A percentile compares a stretch with the other conserved stretches of the same genome.
phyloP scores from a whole-genome alignment of 148 eudicot species.

The Chenopodium berlandieri region DNA sequence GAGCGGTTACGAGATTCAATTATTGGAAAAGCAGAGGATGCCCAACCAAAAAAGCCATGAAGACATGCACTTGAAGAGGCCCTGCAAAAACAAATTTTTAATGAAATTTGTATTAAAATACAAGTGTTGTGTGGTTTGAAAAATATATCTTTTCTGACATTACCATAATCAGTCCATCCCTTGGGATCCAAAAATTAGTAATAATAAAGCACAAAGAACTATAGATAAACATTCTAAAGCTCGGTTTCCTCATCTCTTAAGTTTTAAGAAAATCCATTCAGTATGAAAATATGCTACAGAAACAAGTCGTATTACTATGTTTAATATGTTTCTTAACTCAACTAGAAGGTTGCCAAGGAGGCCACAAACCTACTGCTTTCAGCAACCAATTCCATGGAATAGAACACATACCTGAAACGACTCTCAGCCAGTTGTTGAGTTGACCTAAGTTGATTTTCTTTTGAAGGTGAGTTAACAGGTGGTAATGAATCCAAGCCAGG shows the following conservation, averaged over 20 bases:
- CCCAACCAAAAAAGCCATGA: constrained; percentile 47
- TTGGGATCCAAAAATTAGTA: not conserved
- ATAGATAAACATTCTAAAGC: not conserved
- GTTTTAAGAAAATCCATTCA: not conserved
- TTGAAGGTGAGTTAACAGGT: constrained; percentile 28
- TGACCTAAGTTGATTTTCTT: constrained; percentile 42
- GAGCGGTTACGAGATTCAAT: constrained; percentile 44
- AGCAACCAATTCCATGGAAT: not conserved
- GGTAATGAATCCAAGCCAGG: constrained; percentile 36
- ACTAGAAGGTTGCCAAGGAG: not conserved
- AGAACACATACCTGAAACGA: constrained; percentile 61
- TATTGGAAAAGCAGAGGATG: constrained; percentile 47
- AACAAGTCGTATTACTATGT: not conserved
- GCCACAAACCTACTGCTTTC: not conserved
- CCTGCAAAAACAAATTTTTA: constrained; percentile 35
- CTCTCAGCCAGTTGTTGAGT: constrained; percentile 47
- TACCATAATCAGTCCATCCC: not conserved
- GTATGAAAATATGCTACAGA: too few relatives aligned
- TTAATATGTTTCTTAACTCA: not conserved
- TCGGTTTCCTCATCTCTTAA: not conserved
- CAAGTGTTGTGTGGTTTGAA: not conserved
- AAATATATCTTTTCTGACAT: not conserved
- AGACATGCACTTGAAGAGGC: constrained; percentile 43
- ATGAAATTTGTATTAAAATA: not conserved
- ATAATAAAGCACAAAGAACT: not conserved